Percentiles rank a stretch among this genome's conserved stretches.
phyloP scores from a whole-genome alignment of 2,329 filamentous ascomycete genomes.

The Verticillium tricorpus region DNA sequence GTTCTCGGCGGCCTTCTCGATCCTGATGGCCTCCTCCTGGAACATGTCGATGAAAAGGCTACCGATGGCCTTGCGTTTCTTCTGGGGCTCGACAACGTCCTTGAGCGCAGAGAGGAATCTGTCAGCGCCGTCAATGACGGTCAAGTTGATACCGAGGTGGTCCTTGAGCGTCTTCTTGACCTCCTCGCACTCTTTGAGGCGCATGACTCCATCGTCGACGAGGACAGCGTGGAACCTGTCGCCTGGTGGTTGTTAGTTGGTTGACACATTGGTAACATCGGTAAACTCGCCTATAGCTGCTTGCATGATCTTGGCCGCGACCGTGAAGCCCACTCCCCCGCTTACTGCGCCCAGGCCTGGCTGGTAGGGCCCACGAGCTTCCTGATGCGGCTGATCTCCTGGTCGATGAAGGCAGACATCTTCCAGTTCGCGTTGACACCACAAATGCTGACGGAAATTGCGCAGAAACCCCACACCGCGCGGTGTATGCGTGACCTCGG shows the following conservation, averaged over 20 bases:
- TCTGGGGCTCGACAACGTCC: conserved; percentile 75
- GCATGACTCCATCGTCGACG: conserved; percentile 81
- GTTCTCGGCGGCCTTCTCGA: conserved; percentile 66
- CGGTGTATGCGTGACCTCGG: conserved; percentile 73
- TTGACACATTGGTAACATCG: conserved; percentile 1
- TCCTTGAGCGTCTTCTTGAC: conserved; percentile 76
- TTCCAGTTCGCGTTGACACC: conserved; percentile 72
- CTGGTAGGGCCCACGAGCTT: conserved; percentile 74
- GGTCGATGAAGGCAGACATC: conserved; percentile 77
- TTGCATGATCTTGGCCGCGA: conserved; percentile 80
- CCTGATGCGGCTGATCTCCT: conserved; percentile 77
- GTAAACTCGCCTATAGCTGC: conserved; percentile 60
- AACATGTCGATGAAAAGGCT: conserved; percentile 42
- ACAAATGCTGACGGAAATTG: conserved; percentile 87
- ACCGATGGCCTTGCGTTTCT: conserved; percentile 89
- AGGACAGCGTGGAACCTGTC: conserved; percentile 41
- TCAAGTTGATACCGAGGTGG: conserved; percentile 85
- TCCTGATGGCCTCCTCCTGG: conserved; percentile 31
- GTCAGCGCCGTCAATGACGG: conserved; percentile 74
- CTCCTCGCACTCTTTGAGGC: conserved; percentile 75
- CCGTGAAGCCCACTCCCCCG: conserved; percentile 86
- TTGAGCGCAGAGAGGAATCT: conserved; percentile 72
- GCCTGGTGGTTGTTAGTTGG: neutral
- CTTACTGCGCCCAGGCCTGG: conserved; percentile 59
- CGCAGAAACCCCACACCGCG: conserved; percentile 65